Evolutionary conservation across 176 grass and related monocot species (phyloP), one percentile per base, ranked within the genome.

Genomic region (Rhynchospora pubera): DNA sequence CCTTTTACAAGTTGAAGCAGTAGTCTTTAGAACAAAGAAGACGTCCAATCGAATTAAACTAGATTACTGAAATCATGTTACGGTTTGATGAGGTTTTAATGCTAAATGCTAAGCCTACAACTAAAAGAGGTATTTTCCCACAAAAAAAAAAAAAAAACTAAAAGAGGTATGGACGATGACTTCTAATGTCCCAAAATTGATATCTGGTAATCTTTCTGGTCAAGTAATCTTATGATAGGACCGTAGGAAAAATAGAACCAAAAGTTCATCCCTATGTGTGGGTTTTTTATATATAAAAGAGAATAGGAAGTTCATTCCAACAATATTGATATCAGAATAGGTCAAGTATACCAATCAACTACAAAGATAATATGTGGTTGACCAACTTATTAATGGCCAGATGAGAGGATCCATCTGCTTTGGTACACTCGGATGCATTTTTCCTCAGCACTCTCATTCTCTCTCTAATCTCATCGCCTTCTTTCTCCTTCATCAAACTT

Each of bases 401-500:
- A 55, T 46, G 24, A 28, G 80, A 83, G 8, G 80, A 48, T 26
- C 80, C 86, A 21, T 82, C 72, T 22, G 42, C 21, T 10, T 28
- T 67, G 18, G 59, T 66, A 44, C 80, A 78, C 15, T 9, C 68
- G 10, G 79, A 55, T 24, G 71, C 69, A 18, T 60, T 77, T 39
- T 6, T 30, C 12, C 47, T 22, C 18, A 83, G 28, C 10, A 65
- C 70, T 8, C 56, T 56, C 80, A 77, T 66, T 30, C 79, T 78
- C 44, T 73, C 47, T 52, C 71, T 64, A 28, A 87, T 76, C 19
- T 58, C 60, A 13, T 71, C 61, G 6, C 56, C 71, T 65, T 63
- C 57, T 76, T 77, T 78, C 71, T 67, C 59, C 47, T 15, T 57
- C 86, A 87, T 87, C 71, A 83, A 65, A 10, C 46, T 78, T 66